Conservation (phyloP, 1,284 basidiomycete species). For the Athelia sp. region DNA sequence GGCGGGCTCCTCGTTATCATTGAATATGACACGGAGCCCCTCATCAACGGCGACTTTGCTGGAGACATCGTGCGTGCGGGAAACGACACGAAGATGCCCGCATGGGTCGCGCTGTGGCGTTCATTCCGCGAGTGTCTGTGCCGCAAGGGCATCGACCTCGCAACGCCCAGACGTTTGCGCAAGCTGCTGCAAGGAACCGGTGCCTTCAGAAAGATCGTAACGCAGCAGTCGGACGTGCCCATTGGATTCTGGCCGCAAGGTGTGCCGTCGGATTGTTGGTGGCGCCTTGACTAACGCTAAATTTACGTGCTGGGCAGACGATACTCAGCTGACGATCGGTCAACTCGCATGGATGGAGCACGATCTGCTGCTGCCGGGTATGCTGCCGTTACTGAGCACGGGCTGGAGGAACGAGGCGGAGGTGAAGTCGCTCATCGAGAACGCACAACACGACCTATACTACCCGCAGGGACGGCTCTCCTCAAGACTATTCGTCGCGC, state of each 20-base stretch:
- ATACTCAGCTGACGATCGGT: conserved; percentile 48
- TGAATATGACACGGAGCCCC: conserved; percentile 49
- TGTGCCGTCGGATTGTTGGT: conserved; percentile 21
- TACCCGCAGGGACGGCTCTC: conserved; percentile 47
- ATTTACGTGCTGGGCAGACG: conserved; percentile 21
- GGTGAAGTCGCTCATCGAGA: conserved; percentile 48
- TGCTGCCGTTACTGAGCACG: conserved; percentile 48
- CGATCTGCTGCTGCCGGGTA: conserved; percentile 55
- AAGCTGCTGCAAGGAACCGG: conserved; percentile 39
- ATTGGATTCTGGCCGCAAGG: conserved; percentile 59
- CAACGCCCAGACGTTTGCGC: conserved; percentile 46
- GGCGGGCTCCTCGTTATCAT: conserved; percentile 65
- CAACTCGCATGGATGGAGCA: conserved; percentile 68
- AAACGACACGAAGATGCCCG: conserved; percentile 35
- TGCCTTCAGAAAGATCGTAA: conserved; percentile 45
- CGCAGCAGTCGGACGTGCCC: conserved; percentile 48
- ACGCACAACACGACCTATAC: conserved; percentile 63
- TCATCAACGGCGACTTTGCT: conserved; percentile 36
- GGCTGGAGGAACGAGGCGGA: conserved; percentile 45
- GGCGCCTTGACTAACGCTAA: conserved; percentile 2
- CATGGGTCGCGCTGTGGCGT: conserved; percentile 60
- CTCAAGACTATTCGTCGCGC: conserved; percentile 52
- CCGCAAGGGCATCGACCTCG: conserved; percentile 46
- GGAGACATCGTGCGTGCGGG: conserved; percentile 24
- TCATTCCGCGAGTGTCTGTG: conserved; percentile 48